Evolutionary conservation across 1,284 basidiomycete genomes (phyloP).

Genomic region (Heterobasidion irregulare): DNA sequence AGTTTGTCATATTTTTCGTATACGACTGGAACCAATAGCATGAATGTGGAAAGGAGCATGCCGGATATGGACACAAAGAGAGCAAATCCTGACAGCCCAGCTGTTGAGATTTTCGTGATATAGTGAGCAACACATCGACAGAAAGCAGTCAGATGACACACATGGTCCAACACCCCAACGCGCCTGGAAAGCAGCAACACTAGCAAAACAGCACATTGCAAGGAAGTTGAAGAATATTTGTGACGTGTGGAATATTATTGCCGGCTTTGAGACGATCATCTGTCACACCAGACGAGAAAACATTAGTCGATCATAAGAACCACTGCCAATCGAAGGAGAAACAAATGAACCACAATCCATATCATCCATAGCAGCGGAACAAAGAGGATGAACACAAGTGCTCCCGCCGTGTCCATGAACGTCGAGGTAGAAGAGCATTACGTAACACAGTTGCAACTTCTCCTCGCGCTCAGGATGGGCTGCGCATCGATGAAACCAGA

Average conservation of each 20-base stretch:
- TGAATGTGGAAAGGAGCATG: constrained; percentile 63
- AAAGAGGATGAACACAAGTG: constrained; percentile 52
- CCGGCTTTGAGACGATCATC: constrained; percentile 81
- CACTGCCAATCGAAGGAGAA: constrained; percentile 10
- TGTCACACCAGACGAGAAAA: constrained; percentile 19
- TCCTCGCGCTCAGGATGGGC: constrained; percentile 5
- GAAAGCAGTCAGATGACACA: constrained; percentile 31
- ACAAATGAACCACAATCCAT: constrained; percentile 53
- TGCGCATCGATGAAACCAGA: constrained; percentile 2
- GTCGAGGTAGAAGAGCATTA: constrained; percentile 35
- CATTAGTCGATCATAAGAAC: constrained; percentile 12
- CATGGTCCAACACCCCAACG: constrained; percentile 78
- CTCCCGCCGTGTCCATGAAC: constrained; percentile 31
- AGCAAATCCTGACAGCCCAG: constrained; percentile 80
- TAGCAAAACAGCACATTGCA: constrained; percentile 81
- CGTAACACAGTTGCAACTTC: constrained; percentile 32
- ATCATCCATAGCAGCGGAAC: constrained; percentile 51
- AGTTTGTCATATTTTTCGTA: constrained; percentile 84
- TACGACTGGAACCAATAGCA: constrained; percentile 70
- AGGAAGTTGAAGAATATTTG: constrained; percentile 88
- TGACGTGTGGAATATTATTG: constrained; percentile 62
- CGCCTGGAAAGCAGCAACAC: constrained; percentile 79
- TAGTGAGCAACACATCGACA: constrained; percentile 6
- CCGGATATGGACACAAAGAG: constrained; percentile 67
- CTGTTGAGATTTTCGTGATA: constrained; percentile 28